Evolutionary conservation across 2,329 filamentous ascomycete species (phyloP).

Genomic region (Polytolypa hystricis): DNA sequence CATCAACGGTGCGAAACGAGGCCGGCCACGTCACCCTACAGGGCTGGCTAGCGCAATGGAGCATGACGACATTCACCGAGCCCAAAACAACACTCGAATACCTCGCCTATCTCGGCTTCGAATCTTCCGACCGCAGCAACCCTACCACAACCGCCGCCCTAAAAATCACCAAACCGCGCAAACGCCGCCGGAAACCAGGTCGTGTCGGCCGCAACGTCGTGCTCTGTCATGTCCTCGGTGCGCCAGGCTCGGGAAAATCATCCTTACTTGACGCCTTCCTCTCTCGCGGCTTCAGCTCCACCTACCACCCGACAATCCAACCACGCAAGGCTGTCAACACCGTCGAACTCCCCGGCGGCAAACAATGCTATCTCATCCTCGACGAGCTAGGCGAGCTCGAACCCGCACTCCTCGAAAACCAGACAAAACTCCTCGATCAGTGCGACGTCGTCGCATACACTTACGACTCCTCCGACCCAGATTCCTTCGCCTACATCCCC

Average conservation of each 20-base stretch:
- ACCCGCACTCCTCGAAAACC: constrained; percentile 85
- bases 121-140: constrained; percentile 59
- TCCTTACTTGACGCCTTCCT: constrained; percentile 84
- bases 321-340: constrained; percentile 89
- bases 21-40: constrained; percentile 91
- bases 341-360: constrained; percentile 88
- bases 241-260: constrained; percentile 79
- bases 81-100: constrained; percentile 94
- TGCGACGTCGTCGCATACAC: constrained; percentile 92
- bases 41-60: constrained; percentile 98
- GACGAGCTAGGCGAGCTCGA: constrained; percentile 95
- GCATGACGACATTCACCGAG: constrained; percentile 96
- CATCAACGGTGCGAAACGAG: constrained; percentile 88
- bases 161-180: constrained; percentile 85
- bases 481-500: constrained; percentile 88
- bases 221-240: constrained; percentile 81
- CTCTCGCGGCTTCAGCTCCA: constrained; percentile 69
- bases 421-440: constrained; percentile 67
- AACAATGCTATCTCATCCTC: constrained; percentile 92
- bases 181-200: constrained; percentile 68
- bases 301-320: constrained; percentile 90
- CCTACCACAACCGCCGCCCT: constrained; percentile 71
- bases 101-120: constrained; percentile 90
- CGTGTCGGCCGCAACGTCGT: constrained; percentile 91
- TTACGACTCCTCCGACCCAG: constrained; percentile 93